These are phyloP conservation scores for Colletotrichum graminicola DNA, from an alignment of 2,329 filamentous ascomycete genomes.

Conservation along the genomic window DNA sequence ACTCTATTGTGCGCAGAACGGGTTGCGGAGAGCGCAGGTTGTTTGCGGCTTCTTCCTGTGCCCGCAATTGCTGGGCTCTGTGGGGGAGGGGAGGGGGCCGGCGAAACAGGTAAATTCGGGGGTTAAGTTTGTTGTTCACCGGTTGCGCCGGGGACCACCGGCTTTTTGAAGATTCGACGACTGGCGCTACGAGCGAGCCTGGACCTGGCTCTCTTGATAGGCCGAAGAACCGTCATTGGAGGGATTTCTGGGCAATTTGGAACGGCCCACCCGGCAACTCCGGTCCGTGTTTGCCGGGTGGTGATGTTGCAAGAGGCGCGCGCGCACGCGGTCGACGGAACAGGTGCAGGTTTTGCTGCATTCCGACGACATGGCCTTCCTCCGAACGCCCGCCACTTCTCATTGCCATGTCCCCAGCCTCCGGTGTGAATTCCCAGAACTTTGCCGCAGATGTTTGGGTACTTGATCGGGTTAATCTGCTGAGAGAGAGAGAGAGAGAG, in stretches of 20 bases:
- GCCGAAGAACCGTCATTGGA: conserved; percentile 32
- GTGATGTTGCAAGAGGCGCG: background rate
- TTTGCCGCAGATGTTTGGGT: conserved; percentile 8
- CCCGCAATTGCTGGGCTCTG: conserved; percentile 2
- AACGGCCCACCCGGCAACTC: conserved; percentile 21
- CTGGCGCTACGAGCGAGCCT: conserved; percentile 14
- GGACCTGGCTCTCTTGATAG: conserved; percentile 25
- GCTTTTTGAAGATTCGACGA: conserved; percentile 20
- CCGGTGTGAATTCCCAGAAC: background rate
- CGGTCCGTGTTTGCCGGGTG: conserved; percentile 35
- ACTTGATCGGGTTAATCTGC: conserved; percentile 37
- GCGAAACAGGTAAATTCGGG: conserved; percentile 32
- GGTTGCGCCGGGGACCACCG: conserved; percentile 39
- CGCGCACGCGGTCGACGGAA: too few relatives aligned
- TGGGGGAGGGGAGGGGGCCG: background rate
- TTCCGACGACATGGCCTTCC: background rate
- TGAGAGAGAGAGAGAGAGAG: too few relatives aligned
- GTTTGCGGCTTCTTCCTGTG: background rate
- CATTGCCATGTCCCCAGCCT: background rate
- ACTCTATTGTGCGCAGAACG: background rate
- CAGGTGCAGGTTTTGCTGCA: background rate
- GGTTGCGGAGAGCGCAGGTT: background rate
- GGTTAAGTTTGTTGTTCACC: conserved; percentile 25
- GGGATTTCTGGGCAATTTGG: conserved; percentile 20
- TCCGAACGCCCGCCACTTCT: background rate